Evolutionary conservation across 2,329 filamentous ascomycete species (phyloP).

Genomic region (Colletotrichum somersetense): DNA sequence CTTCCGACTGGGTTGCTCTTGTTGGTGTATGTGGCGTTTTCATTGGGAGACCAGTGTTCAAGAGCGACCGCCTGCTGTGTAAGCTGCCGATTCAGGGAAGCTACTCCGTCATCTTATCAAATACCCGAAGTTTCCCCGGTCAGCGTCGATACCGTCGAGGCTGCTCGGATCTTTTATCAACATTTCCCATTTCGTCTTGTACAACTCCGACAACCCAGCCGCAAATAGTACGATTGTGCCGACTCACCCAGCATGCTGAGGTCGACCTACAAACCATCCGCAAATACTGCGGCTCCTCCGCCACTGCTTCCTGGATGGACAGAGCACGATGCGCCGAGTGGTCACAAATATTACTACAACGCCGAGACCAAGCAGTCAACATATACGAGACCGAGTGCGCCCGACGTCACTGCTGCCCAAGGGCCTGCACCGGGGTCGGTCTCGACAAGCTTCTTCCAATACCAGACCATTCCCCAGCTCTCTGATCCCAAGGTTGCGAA

Average conservation of each 20-base stretch:
- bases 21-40: slow-evolving; percentile 26
- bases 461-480: slow-evolving; percentile 58
- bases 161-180: slow-evolving; percentile 7
- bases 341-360: slow-evolving; percentile 92
- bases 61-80: slow-evolving; percentile 6
- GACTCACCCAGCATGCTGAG: slow-evolving; percentile 70
- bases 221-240: not conserved
- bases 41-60: not conserved
- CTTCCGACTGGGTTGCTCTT: not conserved
- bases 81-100: not conserved
- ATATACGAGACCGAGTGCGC: slow-evolving; percentile 78
- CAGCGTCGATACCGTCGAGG: not conserved
- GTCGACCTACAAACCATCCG: slow-evolving; percentile 77
- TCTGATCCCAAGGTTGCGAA: slow-evolving; percentile 70
- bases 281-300: slow-evolving; percentile 55
- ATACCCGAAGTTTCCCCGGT: slow-evolving; percentile 7
- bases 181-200: not conserved
- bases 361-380: slow-evolving; percentile 85
- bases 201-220: not conserved
- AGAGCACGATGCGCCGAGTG: slow-evolving; percentile 90
- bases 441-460: slow-evolving; percentile 57
- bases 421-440: slow-evolving; percentile 38
- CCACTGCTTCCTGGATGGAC: slow-evolving; percentile 87
- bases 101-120: slow-evolving; percentile 21
- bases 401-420: slow-evolving; percentile 40